Evolutionary conservation across 78 protist species (phyloP).

Genomic region (Guillardia theta): DNA sequence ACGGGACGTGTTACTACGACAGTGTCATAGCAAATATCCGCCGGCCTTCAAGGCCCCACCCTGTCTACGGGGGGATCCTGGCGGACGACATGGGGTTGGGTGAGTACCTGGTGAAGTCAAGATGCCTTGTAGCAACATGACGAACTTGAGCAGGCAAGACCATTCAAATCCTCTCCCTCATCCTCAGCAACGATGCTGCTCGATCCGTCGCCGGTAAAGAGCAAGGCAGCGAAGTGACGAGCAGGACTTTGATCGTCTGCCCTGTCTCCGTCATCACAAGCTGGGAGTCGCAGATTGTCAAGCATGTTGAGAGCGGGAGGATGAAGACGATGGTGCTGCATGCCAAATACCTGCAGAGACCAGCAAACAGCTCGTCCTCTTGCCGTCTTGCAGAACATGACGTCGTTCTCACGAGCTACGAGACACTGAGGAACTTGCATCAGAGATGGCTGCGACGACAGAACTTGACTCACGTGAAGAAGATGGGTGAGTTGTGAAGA

Average conservation of each 20-base stretch:
- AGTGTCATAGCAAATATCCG: too few species aligned
- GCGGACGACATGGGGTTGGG: not conserved
- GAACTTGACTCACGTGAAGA: not conserved
- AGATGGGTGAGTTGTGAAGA: not conserved
- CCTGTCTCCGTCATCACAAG: not conserved
- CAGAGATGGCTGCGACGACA: too few species aligned
- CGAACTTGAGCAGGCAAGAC: too few species aligned
- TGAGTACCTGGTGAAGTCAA: too few species aligned
- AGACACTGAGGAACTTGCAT: too few species aligned
- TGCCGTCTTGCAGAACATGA: not conserved
- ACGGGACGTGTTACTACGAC: too few species aligned
- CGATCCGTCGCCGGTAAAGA: too few species aligned
- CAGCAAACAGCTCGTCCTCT: not conserved
- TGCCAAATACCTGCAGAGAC: not conserved
- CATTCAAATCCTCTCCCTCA: not conserved
- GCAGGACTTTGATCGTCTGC: not conserved
- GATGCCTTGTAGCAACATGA: too few species aligned
- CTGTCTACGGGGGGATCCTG: not conserved
- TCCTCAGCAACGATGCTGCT: not conserved
- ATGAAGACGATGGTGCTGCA: not conserved
- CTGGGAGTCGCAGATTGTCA: not conserved
- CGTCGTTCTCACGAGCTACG: not conserved
- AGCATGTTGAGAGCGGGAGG: not conserved
- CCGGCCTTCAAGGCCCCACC: too few species aligned
- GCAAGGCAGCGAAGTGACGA: too few species aligned